phyloP scores from a whole-genome alignment of 1,284 basidiomycete species.

The Tilletia horrida region DNA sequence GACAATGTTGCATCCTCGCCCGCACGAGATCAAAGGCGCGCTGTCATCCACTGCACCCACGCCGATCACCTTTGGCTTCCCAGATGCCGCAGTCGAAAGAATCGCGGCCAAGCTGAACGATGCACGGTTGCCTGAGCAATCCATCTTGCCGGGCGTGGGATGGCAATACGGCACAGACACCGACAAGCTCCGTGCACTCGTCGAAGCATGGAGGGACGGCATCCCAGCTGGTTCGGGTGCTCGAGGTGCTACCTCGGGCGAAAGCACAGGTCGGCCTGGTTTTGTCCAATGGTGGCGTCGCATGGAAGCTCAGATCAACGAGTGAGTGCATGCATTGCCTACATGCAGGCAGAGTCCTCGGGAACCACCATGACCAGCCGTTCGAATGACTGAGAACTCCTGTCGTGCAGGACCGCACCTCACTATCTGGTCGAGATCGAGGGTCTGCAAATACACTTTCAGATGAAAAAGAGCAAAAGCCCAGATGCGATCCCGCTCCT shows the following conservation, averaged over 20 bases:
- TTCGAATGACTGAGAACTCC: too few species aligned
- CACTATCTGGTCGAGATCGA: constrained; percentile 38
- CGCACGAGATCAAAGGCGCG: not conserved
- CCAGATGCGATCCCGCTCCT: constrained; percentile 41
- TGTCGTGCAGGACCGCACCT: constrained; percentile 24
- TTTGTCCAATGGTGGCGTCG: constrained; percentile 17
- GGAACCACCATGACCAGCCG: too few species aligned
- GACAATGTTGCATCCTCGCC: not conserved
- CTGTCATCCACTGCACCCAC: constrained; percentile 12
- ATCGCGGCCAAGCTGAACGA: constrained; percentile 37
- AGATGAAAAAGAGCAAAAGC: constrained; percentile 27
- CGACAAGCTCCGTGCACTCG: constrained; percentile 29
- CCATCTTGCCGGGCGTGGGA: constrained; percentile 29
- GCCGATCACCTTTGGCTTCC: constrained; percentile 27
- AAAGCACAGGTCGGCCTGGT: not conserved
- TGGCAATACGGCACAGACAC: constrained; percentile 44
- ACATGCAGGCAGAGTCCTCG: too few species aligned
- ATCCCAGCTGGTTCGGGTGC: constrained; percentile 12
- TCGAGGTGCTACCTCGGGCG: too few species aligned
- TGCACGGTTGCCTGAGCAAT: constrained; percentile 28
- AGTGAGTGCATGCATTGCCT: constrained; percentile 1
- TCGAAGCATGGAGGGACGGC: constrained; percentile 31
- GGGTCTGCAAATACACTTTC: constrained; percentile 37
- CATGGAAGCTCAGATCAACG: constrained; percentile 16
- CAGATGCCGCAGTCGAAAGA: constrained; percentile 31